These are phyloP conservation scores for Citrullus mucosospermus DNA, from an alignment of 306 rosid species.

Conservation along the genomic window DNA sequence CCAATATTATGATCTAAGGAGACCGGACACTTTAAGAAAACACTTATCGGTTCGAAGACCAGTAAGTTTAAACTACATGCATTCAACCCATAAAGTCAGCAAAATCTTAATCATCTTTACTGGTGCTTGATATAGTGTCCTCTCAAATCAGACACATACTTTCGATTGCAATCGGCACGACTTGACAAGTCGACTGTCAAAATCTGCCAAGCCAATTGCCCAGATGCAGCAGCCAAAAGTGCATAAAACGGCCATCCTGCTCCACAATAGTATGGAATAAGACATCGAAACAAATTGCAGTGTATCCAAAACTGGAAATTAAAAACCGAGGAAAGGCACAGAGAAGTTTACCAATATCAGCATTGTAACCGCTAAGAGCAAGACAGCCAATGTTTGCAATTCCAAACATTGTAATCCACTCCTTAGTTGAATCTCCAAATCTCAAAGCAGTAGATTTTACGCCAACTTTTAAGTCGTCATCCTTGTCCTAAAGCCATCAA, in stretches of 20 bases:
- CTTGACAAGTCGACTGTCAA: constrained; percentile 61
- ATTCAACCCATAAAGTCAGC: not conserved
- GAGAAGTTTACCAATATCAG: constrained; percentile 44
- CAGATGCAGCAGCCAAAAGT: constrained; percentile 63
- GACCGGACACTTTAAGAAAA: not conserved
- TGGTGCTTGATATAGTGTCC: not conserved
- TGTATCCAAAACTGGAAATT: not conserved
- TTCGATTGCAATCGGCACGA: constrained; percentile 65
- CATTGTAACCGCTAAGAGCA: constrained; percentile 68
- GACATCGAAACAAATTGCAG: not conserved
- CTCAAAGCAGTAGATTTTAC: constrained; percentile 91
- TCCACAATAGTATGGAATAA: constrained; percentile 11
- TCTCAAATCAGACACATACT: constrained; percentile 30
- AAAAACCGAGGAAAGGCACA: not conserved
- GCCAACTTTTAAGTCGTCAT: constrained; percentile 82
- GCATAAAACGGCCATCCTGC: constrained; percentile 85
- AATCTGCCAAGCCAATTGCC: constrained; percentile 86
- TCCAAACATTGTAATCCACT: constrained; percentile 74
- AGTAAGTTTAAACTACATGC: not conserved
- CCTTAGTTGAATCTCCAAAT: constrained; percentile 73
- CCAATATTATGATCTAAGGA: not conserved
- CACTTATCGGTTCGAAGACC: not conserved
- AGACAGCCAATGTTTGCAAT: constrained; percentile 58
- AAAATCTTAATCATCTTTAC: not conserved
- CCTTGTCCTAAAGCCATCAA: constrained; percentile 57